A percentile compares a stretch with the other conserved stretches of the same genome.
These are phyloP conservation scores for Hamamelis virginiana DNA, from an alignment of 164 flowering plant genomes.

Conservation along the genomic window DNA sequence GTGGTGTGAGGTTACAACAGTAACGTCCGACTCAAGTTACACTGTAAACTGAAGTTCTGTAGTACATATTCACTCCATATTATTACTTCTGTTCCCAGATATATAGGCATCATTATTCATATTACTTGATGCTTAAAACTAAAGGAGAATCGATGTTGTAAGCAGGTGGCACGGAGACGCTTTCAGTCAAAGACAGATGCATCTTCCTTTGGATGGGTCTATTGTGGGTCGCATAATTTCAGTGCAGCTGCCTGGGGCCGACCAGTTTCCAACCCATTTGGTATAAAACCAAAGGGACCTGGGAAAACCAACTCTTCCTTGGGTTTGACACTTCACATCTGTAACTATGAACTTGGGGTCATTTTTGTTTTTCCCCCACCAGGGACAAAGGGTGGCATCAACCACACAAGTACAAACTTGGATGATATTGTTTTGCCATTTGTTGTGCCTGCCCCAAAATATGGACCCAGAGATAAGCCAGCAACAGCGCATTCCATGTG, in stretches of 20 bases:
- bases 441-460: slow-evolving; percentile 80
- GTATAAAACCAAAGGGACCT: slow-evolving; percentile 11
- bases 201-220: slow-evolving; percentile 85
- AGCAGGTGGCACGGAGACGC: slow-evolving; percentile 83
- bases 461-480: slow-evolving; percentile 55
- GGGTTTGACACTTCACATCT: slow-evolving; percentile 54
- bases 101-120: not conserved
- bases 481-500: slow-evolving; percentile 80
- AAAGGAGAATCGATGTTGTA: not conserved
- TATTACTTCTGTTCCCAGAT: not conserved
- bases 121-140: not conserved
- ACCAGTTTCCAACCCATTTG: slow-evolving; percentile 30
- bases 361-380: slow-evolving; percentile 69
- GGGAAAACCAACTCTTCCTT: slow-evolving; percentile 20
- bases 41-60: too few relatives aligned
- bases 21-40: too few relatives aligned
- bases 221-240: slow-evolving; percentile 92
- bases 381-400: slow-evolving; percentile 6
- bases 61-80: too few relatives aligned
- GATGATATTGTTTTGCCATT: slow-evolving; percentile 75
- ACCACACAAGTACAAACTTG: slow-evolving; percentile 26
- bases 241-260: slow-evolving; percentile 97
- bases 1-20: too few relatives aligned
- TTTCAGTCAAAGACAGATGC: slow-evolving; percentile 47
- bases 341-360: slow-evolving; percentile 88